Base-by-base conservation (phyloP, 2,329 filamentous ascomycete genomes). In the Fusarium sp. region DNA sequence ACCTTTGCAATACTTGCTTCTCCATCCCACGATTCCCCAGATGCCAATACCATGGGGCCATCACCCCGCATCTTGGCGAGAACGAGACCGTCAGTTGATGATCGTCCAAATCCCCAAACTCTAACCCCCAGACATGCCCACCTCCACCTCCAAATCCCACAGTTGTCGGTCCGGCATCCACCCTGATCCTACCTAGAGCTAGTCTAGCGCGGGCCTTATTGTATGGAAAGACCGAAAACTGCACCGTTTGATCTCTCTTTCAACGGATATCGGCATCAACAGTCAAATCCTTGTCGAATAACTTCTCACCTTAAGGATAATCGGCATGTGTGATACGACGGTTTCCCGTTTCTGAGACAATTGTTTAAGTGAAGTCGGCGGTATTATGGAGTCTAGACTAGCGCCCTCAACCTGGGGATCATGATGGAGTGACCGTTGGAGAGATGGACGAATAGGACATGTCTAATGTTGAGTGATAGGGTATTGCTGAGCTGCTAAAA, bases 241-340 rank as follows among this genome's bases (percentile, higher is more conserved):
- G 44, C 62, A 57, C 62, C 62, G 56, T 66, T 65, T 40, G 44
- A n/a, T 28, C 26, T n/a, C 28, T 39, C 14, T 36, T 17, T 40
- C 26, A 44, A 57, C 62, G 56, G 64, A 22, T 66, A 50, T 58
- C 62, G 62, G 62, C 62, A 66, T 62, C n/a, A 24, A 45, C 8
- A 21, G 39, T 34, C 31, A 24, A 21, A 43, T 31, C 28, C 24
- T 26, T 36, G 8, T 9, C 38, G 31, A 49, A 38, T 22, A n/a
- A 6, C 13, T 26, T 28, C 33, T 11, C 28, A 17, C 13, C n/a
- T 24, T 13, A 49, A 22, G 59, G 60, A 49, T 63, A 33, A 42
- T 17, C 40, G 42, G n/a, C 21, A 56, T 38, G 38, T 19, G 28
- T 33, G 21, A 19, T 21, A 33, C 19, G 21, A 40, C n/a, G 21